phyloP scores from a whole-genome alignment of 2,329 filamentous ascomycete species.

The Penicillium sp. region DNA sequence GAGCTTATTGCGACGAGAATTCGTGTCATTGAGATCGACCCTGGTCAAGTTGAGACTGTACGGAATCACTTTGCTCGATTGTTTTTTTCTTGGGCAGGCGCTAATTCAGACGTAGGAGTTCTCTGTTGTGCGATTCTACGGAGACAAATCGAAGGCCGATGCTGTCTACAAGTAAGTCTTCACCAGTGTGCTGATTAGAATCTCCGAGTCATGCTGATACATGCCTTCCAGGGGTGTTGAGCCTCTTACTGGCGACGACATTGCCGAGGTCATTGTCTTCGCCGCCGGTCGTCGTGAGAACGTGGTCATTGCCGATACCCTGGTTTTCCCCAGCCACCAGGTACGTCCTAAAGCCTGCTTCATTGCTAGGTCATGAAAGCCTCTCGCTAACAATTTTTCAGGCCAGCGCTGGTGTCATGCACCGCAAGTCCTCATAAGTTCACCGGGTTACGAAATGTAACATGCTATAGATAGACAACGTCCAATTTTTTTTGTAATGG shows the following conservation, averaged over 20 bases:
- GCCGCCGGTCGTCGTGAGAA: slow-evolving; percentile 82
- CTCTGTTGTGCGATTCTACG: slow-evolving; percentile 82
- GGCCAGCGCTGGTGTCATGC: slow-evolving; percentile 31
- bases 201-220: slow-evolving; percentile 3
- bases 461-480: slow-evolving; percentile 13
- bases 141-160: slow-evolving; percentile 86
- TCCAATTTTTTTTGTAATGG: slow-evolving; percentile 3
- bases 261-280: slow-evolving; percentile 89
- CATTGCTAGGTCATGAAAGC: background rate
- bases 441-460: background rate
- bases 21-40: slow-evolving; percentile 84
- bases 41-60: slow-evolving; percentile 88
- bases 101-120: slow-evolving; percentile 65
- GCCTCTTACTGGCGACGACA: slow-evolving; percentile 84
- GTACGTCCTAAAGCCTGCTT: slow-evolving; percentile 52
- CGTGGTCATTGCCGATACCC: slow-evolving; percentile 83
- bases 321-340: slow-evolving; percentile 89
- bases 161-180: slow-evolving; percentile 76
- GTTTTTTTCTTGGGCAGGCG: background rate
- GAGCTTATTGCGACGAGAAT: slow-evolving; percentile 82
- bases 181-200: background rate
- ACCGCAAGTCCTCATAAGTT: slow-evolving; percentile 28
- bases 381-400: slow-evolving; percentile 11
- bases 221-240: slow-evolving; percentile 66
- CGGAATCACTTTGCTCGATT: slow-evolving; percentile 23